Evolutionary conservation across 371 early-diverging fungal genomes (phyloP).

Genomic region (Rhizopus stolonifer): DNA sequence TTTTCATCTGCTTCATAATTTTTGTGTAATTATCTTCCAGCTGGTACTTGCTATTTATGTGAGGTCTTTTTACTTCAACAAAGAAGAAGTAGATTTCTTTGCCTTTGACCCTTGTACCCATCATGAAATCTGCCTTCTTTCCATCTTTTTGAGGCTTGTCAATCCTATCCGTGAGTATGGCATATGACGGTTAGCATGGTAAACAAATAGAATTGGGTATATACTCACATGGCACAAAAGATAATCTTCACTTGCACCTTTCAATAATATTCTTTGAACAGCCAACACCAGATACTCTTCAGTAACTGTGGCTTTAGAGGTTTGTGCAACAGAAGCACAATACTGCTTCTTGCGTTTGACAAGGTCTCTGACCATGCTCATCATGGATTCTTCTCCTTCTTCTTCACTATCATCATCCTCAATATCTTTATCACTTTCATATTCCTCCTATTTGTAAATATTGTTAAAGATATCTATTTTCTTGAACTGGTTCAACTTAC

Average conservation of each 20-base stretch:
- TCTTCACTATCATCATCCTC: background rate
- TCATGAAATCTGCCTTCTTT: slow-evolving; percentile 17
- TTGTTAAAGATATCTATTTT: slow-evolving; percentile 12
- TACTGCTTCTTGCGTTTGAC: slow-evolving; percentile 4
- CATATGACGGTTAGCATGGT: slow-evolving; percentile 4
- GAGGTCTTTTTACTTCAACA: slow-evolving; percentile 11
- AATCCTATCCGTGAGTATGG: slow-evolving; percentile 9
- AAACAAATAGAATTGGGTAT: slow-evolving; percentile 13
- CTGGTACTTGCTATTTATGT: slow-evolving; percentile 7
- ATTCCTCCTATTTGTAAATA: slow-evolving; percentile 12
- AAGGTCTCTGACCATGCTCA: slow-evolving; percentile 15
- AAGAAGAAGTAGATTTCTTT: slow-evolving; percentile 9
- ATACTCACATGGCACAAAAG: slow-evolving; percentile 17
- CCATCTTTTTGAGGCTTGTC: slow-evolving; percentile 12
- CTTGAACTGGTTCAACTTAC: slow-evolving; percentile 12
- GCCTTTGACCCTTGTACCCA: slow-evolving; percentile 12
- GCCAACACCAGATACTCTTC: slow-evolving; percentile 10
- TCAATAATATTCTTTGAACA: slow-evolving; percentile 11
- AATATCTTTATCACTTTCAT: slow-evolving; percentile 2
- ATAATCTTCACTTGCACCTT: slow-evolving; percentile 7
- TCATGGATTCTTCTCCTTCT: slow-evolving; percentile 8
- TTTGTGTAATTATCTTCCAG: slow-evolving; percentile 10
- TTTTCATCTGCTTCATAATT: slow-evolving; percentile 17
- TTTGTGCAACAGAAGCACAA: slow-evolving; percentile 6
- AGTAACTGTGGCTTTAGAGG: slow-evolving; percentile 9